Evolutionary conservation across 116 monocot genomes (phyloP).

Genomic region (Zostera marina): DNA sequence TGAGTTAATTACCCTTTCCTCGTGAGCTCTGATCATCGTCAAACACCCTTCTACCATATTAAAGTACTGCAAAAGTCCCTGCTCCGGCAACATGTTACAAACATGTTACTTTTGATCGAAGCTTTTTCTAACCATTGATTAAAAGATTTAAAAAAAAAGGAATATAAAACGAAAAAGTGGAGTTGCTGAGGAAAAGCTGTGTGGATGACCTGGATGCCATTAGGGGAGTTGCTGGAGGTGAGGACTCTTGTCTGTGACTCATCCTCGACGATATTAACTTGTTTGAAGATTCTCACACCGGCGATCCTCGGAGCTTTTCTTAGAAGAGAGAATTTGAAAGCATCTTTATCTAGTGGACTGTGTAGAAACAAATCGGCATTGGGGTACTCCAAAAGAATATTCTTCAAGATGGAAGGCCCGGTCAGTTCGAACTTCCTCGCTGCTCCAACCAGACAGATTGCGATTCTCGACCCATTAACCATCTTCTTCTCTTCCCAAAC

Average conservation of each 20-base stretch:
- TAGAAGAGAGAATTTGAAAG: conserved; percentile 59
- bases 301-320: conserved; percentile 32
- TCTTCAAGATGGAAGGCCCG: conserved; percentile 59
- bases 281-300: conserved; percentile 37
- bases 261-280: conserved; percentile 21
- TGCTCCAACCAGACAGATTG: conserved; percentile 67
- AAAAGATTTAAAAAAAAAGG: neutral
- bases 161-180: neutral
- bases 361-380: conserved; percentile 65
- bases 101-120: no score
- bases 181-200: neutral
- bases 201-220: conserved; percentile 49
- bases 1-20: conserved; percentile 22
- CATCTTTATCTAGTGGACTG: conserved; percentile 48
- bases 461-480: conserved; percentile 22
- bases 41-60: conserved; percentile 70
- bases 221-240: conserved; percentile 39
- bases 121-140: no score
- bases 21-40: conserved; percentile 29
- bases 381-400: conserved; percentile 35
- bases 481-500: neutral
- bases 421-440: conserved; percentile 84
- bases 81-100: neutral
- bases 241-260: conserved; percentile 31
- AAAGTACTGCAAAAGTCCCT: conserved; percentile 89